Conservation (phyloP, 805 yeast genomes). For the Metschnikowia drakensbergensis region DNA sequence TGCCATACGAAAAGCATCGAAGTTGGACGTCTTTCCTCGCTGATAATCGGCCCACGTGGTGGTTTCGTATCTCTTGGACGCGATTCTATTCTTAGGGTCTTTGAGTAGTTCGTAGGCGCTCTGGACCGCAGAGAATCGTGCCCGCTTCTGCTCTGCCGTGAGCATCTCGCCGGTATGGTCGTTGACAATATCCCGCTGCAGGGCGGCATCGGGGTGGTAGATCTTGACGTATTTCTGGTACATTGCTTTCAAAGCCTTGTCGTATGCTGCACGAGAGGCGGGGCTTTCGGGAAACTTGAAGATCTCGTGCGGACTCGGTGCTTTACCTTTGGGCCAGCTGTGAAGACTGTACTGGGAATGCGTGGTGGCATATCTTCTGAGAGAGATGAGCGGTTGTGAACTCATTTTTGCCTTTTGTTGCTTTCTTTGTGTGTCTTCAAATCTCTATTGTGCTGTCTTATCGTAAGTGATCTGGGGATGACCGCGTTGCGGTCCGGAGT, state of each 20-base stretch:
- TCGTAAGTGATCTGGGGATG: not conserved
- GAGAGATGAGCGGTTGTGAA: not conserved
- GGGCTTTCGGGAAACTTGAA: conserved; percentile 39
- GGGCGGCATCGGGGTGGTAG: conserved; percentile 74
- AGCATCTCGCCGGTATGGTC: conserved; percentile 27
- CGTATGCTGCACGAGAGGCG: conserved; percentile 44
- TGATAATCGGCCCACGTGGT: conserved; percentile 28
- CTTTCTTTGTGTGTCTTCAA: not conserved
- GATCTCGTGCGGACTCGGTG: conserved; percentile 72
- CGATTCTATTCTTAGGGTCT: conserved; percentile 49
- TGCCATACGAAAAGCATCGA: conserved; percentile 36
- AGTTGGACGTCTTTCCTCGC: conserved; percentile 22
- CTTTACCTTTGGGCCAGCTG: conserved; percentile 54
- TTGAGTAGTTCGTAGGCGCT: conserved; percentile 40
- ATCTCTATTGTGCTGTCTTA: not conserved
- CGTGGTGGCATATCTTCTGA: conserved; percentile 22
- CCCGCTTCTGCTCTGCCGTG: conserved; percentile 29
- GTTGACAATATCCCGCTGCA: conserved; percentile 22
- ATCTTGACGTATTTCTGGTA: conserved; percentile 52
- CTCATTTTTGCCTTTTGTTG: too few species aligned
- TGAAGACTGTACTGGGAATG: conserved; percentile 28
- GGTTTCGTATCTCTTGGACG: conserved; percentile 25
- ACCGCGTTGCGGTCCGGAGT: not conserved
- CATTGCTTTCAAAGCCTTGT: conserved; percentile 37
- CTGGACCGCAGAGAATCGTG: conserved; percentile 31